Base-by-base conservation (phyloP, 2,329 filamentous ascomycete species). In the Phoma herbarum region DNA sequence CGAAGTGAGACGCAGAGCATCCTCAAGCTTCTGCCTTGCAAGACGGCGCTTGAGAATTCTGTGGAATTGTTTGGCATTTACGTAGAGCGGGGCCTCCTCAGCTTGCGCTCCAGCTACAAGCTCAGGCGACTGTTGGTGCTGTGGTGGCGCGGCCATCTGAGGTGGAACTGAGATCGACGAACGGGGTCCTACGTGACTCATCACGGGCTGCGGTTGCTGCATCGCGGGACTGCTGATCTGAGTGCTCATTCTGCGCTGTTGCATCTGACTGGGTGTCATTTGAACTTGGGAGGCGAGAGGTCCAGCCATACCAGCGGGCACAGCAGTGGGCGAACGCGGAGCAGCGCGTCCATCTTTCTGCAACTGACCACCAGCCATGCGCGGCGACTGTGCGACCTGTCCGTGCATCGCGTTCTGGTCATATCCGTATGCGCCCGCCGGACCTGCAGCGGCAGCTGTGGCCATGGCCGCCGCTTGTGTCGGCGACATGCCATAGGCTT, bases 51-150 rank as follows among this genome's bases (percentile, higher is more conserved):
- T 98, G 53, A 99, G 80, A 47, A 99, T 99, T 25, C 95, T 90
- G 75, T 99, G 95, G 69, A 99, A 99, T 73, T 99, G 95, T 77
- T 99, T 99, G 5, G 95, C 95, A 71, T 99, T 99, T 72, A 99
- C 95, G 69, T 99, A 99, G 1, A 99, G 82, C 0, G 95, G 95
- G 0, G 94, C 94, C 74, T 99, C 95, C 76, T 98, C 95, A 4
- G 88, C 88, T 48, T 67, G 73, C 14, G 85, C 85, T 14, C 82
- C 84, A 8, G 89, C 82, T 1, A 90, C 85, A 69, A 95, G 87
- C 74, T 97, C 93, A 8, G 92, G 91, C 1, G 92, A 94, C 62
- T 91, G 88, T 59, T 87, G 87, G 62, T 86, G 85, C 79, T 89
- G 88, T 73, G 90, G 89, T 10, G 86, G 81, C 10, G 87, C 83